Percentiles rank a stretch among this genome's conserved stretches.
Conservation (phyloP, 2,329 filamentous ascomycete genomes). For the Aquanectria penicillioides region DNA sequence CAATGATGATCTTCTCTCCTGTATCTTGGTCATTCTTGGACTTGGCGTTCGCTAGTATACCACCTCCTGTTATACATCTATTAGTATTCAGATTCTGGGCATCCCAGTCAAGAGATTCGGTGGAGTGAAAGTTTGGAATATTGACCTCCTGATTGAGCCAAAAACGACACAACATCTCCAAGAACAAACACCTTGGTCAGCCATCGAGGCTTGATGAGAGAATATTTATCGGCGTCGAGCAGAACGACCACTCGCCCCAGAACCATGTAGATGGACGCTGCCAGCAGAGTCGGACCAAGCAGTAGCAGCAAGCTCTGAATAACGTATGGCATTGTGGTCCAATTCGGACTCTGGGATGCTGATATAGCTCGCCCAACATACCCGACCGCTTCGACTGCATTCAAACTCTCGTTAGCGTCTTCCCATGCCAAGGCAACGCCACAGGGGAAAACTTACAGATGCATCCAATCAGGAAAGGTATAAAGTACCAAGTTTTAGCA, state of each 20-base stretch:
- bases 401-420: not conserved
- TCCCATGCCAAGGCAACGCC: not conserved
- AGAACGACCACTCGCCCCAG: conserved; percentile 2
- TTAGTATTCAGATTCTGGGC: not conserved
- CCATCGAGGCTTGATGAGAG: conserved; percentile 7
- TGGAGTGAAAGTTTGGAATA: not conserved
- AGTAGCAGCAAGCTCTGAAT: conserved; percentile 47
- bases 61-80: conserved; percentile 7
- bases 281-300: conserved; percentile 51
- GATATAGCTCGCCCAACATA: conserved; percentile 60
- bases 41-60: conserved; percentile 21
- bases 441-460: conserved; percentile 50
- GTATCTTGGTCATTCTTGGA: conserved; percentile 31
- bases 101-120: too few relatives aligned
- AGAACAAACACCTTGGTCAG: conserved; percentile 58
- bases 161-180: conserved; percentile 57
- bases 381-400: conserved; percentile 28
- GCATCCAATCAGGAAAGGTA: conserved; percentile 59
- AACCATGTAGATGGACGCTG: conserved; percentile 52
- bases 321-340: conserved; percentile 46
- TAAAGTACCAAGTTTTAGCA: conserved; percentile 23
- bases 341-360: conserved; percentile 45
- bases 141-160: conserved; percentile 33
- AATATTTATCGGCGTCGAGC: not conserved
- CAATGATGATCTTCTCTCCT: conserved; percentile 58